Conservation (phyloP, 169 alveolate species). For the Perkinsus olseni region DNA sequence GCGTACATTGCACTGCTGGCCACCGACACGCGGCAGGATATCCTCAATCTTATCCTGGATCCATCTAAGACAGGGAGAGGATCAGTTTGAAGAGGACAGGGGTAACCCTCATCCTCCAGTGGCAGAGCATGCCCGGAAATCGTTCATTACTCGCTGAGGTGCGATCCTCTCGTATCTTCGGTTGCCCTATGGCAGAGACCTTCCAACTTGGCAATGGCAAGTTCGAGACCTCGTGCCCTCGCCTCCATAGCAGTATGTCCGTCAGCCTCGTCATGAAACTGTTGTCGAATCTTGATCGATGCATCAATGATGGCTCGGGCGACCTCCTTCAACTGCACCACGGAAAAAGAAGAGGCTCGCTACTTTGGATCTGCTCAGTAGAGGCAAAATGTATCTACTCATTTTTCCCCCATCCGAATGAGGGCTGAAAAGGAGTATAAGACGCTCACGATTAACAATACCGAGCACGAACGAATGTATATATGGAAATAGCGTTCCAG, state of each 20-base stretch:
- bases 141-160: not conserved
- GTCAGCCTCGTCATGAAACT: not conserved
- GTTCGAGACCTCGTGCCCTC: not conserved
- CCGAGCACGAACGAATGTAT: too few species aligned
- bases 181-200: not conserved
- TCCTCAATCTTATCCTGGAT: not conserved
- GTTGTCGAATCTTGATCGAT: too few species aligned
- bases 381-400: too few species aligned
- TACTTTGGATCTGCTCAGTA: not conserved
- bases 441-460: too few species aligned
- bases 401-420: too few species aligned
- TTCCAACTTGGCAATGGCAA: not conserved
- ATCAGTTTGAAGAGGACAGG: not conserved
- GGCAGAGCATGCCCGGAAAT: not conserved
- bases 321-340: not conserved
- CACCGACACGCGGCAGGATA: not conserved
- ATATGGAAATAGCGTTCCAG: too few species aligned
- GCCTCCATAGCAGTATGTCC: not conserved
- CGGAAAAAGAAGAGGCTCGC: not conserved
- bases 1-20: not conserved
- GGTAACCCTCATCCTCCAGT: not conserved
- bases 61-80: not conserved
- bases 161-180: not conserved
- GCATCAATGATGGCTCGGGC: not conserved
- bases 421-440: too few species aligned